Base-by-base conservation (phyloP, 176 grass and related monocot genomes). In the Pontederia crassipes region DNA sequence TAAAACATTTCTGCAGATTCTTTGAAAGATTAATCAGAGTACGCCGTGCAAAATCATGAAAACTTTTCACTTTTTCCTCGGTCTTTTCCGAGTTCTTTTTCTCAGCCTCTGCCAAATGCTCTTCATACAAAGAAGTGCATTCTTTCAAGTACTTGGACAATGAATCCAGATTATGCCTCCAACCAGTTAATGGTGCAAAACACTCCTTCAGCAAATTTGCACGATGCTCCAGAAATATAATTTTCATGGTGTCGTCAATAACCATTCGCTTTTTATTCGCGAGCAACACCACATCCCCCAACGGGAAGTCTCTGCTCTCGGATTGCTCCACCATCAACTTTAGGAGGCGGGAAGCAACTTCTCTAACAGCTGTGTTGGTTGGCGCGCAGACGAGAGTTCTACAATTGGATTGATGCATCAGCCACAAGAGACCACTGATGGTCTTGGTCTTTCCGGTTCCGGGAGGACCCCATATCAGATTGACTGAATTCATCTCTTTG, bases 311-410 rank as follows among this genome's bases (percentile, higher is more conserved):
- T 13, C 54, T 51, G 48, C 12, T 62, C 71, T 48, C 69, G 71
- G 69, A 67, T 14, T 65, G 74, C 45, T 74, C 72, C 28, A 67
- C 55, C 45, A 81, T 46, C 51, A 95, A 12, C n/a, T 81, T 75
- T 65, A 95, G 57, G 62, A 95, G 65, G 52, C 86, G 76, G 48
- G 70, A 86, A 26, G 85, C 70, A 46, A 86, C 70, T 95, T 89
- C 84, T 67, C 80, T 75, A n/a, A 89, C 78, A 69, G 89, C 89
- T 71, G 78, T 95, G 53, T 95, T 95, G 56, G 89, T 95, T 28
- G 85, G 82, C 28, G 89, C 79, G 70, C 89, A 95, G 17, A 79
- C 70, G 59, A 95, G 79, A 46, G 74, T 86, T 49, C 45, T 50
- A 45, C 62, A 65, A 27, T 12, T 27, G 45, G 49, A 11, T 27